These are phyloP conservation scores for Meira nashicola DNA, from an alignment of 1,284 basidiomycete genomes.

Conservation along the genomic window DNA sequence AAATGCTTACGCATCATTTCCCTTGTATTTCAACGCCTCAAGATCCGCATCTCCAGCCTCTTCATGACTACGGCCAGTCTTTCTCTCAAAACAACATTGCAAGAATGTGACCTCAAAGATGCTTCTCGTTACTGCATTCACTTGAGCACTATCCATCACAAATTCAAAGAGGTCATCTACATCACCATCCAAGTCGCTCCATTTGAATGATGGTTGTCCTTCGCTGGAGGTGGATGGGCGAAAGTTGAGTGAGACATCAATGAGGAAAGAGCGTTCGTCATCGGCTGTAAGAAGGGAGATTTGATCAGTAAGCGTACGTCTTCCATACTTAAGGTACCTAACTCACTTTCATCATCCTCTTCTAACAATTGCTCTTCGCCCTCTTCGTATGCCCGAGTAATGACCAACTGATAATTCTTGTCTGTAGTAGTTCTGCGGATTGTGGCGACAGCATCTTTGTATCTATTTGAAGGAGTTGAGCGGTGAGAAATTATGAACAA, in stretches of 20 bases:
- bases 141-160: conserved; percentile 60
- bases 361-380: conserved; percentile 89
- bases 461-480: conserved; percentile 52
- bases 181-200: conserved; percentile 66
- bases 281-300: conserved; percentile 59
- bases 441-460: conserved; percentile 89
- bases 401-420: conserved; percentile 87
- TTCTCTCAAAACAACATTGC: conserved; percentile 79
- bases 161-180: conserved; percentile 72
- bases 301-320: neutral
- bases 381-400: conserved; percentile 89
- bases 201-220: conserved; percentile 37
- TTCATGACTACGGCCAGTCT: conserved; percentile 41
- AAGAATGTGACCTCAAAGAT: conserved; percentile 89
- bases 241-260: conserved; percentile 77
- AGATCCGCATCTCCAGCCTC: conserved; percentile 50
- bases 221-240: conserved; percentile 55
- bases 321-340: neutral
- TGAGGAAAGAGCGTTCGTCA: conserved; percentile 77
- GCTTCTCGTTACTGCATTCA: conserved; percentile 75
- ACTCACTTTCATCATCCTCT: conserved; percentile 85
- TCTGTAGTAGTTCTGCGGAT: conserved; percentile 77
- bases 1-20: conserved; percentile 17
- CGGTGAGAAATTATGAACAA: neutral
- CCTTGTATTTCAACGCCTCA: conserved; percentile 51